These are phyloP conservation scores for Linnemannia exigua DNA, from an alignment of 192 early-diverging fungal genomes.

Conservation along the genomic window DNA sequence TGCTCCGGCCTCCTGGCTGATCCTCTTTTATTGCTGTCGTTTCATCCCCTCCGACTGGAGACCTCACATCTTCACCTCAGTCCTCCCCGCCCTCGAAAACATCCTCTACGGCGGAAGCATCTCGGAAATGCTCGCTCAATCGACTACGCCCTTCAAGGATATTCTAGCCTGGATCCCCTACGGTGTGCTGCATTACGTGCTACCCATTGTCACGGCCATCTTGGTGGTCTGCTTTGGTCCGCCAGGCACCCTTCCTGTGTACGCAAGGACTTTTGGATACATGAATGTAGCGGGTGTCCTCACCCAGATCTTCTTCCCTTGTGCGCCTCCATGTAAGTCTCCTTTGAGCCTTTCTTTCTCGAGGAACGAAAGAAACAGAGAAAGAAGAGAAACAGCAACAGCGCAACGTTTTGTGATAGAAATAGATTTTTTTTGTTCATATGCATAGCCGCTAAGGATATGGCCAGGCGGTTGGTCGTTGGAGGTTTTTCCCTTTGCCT, in stretches of 20 bases:
- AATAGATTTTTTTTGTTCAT: slow-evolving; percentile 3
- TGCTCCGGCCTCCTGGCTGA: slow-evolving; percentile 66
- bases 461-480: background rate
- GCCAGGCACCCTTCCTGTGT: slow-evolving; percentile 63
- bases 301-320: slow-evolving; percentile 77
- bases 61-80: slow-evolving; percentile 74
- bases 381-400: background rate
- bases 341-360: background rate
- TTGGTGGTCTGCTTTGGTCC: slow-evolving; percentile 66
- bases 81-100: slow-evolving; percentile 74
- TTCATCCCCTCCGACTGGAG: slow-evolving; percentile 65
- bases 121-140: slow-evolving; percentile 66
- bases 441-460: background rate
- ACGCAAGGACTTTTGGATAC: slow-evolving; percentile 72
- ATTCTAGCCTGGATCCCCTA: slow-evolving; percentile 79
- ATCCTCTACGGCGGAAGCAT: slow-evolving; percentile 76
- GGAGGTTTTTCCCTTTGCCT: background rate
- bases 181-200: slow-evolving; percentile 75
- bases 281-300: slow-evolving; percentile 77
- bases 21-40: slow-evolving; percentile 67
- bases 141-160: slow-evolving; percentile 68
- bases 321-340: slow-evolving; percentile 76
- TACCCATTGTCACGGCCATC: slow-evolving; percentile 68
- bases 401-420: background rate
- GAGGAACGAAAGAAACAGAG: background rate